Evolutionary conservation across 2,329 filamentous ascomycete species (phyloP), one percentile per base, ranked within the genome.

Genomic region (Xylariaceae sp.): DNA sequence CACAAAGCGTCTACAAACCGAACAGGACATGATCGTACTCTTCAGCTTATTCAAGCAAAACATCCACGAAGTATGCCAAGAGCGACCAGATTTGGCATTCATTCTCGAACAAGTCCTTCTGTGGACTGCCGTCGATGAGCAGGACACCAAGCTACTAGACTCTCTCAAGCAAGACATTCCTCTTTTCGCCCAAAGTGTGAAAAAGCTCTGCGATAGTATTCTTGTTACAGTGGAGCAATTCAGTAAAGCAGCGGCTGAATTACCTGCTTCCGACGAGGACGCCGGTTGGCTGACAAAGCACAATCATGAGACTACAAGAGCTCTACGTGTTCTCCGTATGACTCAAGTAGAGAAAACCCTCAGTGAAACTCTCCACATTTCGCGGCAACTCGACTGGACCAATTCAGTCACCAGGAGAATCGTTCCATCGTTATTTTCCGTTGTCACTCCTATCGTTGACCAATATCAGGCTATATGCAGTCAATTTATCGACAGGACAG

Each of bases 211-310:
- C 42, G 88, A 95, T 66, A 81, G 82, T 44, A 80, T 92, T 27
- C 81, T 96, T 2, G 86, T 92, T 33, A 85, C 87, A 1, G 77
- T 95, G 42, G 90, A 96, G 66, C 82, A 85, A 55, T 77, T 87
- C 41, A 80, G 82, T 50, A 80, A 80, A 52, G 70, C 75, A 2
- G 70, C 82, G 9, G 68, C 72, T 11, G 72, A 73, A 3, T 69
- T 85, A 1, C 83, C 86, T 1, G 64, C 68, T 5, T 80, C 84
- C 1, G 73, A 74, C 1, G 83, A 89, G 32, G 81, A 86, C 39
- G 60, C 74, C 1, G 74, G 77, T 2, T 90, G 87, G 83, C 67
- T 91, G 9, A 66, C 80, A 1, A 75, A 75, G 40, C 74, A 81
- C 53, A 78, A 76, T 52, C 74, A 79, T 19, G 71, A 71, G 30